These are phyloP conservation scores for Penicillium olsonii DNA, from an alignment of 2,329 filamentous ascomycete genomes.

Conservation along the genomic window DNA sequence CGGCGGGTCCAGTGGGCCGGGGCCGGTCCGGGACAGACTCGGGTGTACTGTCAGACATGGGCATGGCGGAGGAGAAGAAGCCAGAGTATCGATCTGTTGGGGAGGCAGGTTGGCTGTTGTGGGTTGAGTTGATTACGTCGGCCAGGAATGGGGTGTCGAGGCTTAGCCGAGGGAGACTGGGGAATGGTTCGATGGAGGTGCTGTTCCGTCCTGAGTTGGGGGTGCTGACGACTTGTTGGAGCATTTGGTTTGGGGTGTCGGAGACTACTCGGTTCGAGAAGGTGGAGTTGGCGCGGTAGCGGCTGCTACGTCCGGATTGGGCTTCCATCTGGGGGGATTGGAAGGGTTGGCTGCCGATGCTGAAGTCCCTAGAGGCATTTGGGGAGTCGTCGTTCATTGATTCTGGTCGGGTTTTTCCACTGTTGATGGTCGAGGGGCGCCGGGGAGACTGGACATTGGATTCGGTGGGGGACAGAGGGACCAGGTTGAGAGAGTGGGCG, in stretches of 20 bases:
- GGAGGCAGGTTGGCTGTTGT: slow-evolving; percentile 30
- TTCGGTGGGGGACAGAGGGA: slow-evolving; percentile 57
- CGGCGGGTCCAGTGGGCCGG: slow-evolving; percentile 52
- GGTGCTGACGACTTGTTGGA: slow-evolving; percentile 45
- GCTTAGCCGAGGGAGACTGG: slow-evolving; percentile 45
- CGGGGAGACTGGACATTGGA: slow-evolving; percentile 44
- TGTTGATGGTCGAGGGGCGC: slow-evolving; percentile 54
- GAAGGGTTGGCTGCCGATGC: slow-evolving; percentile 66
- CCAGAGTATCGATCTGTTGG: slow-evolving; percentile 66
- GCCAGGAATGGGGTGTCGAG: slow-evolving; percentile 48
- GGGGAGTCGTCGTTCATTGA: slow-evolving; percentile 67
- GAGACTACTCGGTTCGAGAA: slow-evolving; percentile 53
- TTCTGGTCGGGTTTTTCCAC: slow-evolving; percentile 57
- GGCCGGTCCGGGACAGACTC: slow-evolving; percentile 17
- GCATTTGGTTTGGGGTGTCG: slow-evolving; percentile 55
- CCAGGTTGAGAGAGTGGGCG: slow-evolving; percentile 59
- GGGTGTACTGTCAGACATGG: slow-evolving; percentile 66
- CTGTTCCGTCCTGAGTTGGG: slow-evolving; percentile 13
- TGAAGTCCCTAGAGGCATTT: slow-evolving; percentile 66
- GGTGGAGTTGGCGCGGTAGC: slow-evolving; percentile 59
- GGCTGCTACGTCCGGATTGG: slow-evolving; percentile 34
- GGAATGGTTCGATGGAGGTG: slow-evolving; percentile 33
- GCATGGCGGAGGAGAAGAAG: slow-evolving; percentile 84
- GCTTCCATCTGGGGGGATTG: slow-evolving; percentile 55
- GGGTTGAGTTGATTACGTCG: slow-evolving; percentile 36